Evolutionary conservation across 371 early-diverging fungal genomes (phyloP).

Genomic region (Syncephalis fuscata): DNA sequence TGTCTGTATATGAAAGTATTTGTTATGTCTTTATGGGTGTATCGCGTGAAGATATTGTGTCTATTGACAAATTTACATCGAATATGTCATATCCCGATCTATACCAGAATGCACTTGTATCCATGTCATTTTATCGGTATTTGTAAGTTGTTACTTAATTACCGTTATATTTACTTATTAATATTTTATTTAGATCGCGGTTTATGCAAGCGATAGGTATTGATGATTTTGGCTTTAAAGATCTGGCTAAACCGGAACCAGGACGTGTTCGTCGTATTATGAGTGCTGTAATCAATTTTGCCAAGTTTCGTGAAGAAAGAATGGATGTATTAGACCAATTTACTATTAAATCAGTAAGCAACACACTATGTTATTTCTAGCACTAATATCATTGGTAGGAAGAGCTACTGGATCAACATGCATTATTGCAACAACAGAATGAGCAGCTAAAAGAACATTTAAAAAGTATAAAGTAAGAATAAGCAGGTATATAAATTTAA

Average conservation of each 20-base stretch:
- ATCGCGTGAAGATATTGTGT: slow-evolving; percentile 13
- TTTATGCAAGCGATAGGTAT: slow-evolving; percentile 49
- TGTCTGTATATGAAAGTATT: slow-evolving; percentile 35
- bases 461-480: too few species aligned
- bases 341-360: background rate
- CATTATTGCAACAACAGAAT: too few species aligned
- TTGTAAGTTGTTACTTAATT: background rate
- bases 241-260: slow-evolving; percentile 54
- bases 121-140: background rate
- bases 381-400: too few species aligned
- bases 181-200: slow-evolving; percentile 15
- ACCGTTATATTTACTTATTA: background rate
- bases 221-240: slow-evolving; percentile 47
- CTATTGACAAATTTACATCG: too few species aligned
- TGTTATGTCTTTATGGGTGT: slow-evolving; percentile 35
- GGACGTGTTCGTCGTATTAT: slow-evolving; percentile 38
- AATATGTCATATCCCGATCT: slow-evolving; percentile 16
- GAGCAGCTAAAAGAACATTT: too few species aligned
- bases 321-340: slow-evolving; percentile 1
- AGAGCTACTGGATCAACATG: too few species aligned
- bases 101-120: background rate
- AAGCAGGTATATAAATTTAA: too few species aligned
- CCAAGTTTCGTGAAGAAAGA: slow-evolving; percentile 70
- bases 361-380: too few species aligned
- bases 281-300: slow-evolving; percentile 68